Evolutionary conservation across 495 filamentous ascomycete genomes (phyloP).

Genomic region (Xanthoparmelia taractica): DNA sequence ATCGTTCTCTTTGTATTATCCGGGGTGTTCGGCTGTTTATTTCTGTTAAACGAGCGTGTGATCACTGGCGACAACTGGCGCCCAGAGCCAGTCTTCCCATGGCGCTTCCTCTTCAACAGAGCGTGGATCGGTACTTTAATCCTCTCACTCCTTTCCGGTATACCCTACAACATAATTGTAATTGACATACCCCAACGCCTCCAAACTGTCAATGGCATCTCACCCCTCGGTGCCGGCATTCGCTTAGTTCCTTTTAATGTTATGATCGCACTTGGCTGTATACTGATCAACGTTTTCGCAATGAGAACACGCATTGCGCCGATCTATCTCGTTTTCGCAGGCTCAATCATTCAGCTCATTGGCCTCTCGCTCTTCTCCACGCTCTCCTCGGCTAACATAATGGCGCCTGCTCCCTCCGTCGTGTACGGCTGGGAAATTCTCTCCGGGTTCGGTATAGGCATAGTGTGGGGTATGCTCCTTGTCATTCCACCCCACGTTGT

Average conservation of each 20-base stretch:
- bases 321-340: not conserved
- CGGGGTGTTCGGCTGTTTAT: slow-evolving; percentile 24
- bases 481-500: slow-evolving; percentile 45
- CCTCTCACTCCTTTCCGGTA: slow-evolving; percentile 44
- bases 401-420: not conserved
- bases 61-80: slow-evolving; percentile 21
- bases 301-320: not conserved
- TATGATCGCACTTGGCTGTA: slow-evolving; percentile 19
- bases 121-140: slow-evolving; percentile 20
- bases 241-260: slow-evolving; percentile 15
- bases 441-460: not conserved
- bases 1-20: slow-evolving; percentile 34
- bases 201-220: slow-evolving; percentile 44
- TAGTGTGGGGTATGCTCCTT: slow-evolving; percentile 41
- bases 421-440: not conserved
- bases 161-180: slow-evolving; percentile 44
- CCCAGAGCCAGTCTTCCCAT: slow-evolving; percentile 26
- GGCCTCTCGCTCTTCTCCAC: not conserved
- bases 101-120: slow-evolving; percentile 20
- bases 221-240: slow-evolving; percentile 38
- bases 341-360: not conserved
- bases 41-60: slow-evolving; percentile 28
- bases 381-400: not conserved
- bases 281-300: slow-evolving; percentile 2
- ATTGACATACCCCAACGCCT: slow-evolving; percentile 51